Evolutionary conservation across 2,329 filamentous ascomycete species (phyloP), one percentile per base, ranked within the genome.

Genomic region (Phoma sp.): DNA sequence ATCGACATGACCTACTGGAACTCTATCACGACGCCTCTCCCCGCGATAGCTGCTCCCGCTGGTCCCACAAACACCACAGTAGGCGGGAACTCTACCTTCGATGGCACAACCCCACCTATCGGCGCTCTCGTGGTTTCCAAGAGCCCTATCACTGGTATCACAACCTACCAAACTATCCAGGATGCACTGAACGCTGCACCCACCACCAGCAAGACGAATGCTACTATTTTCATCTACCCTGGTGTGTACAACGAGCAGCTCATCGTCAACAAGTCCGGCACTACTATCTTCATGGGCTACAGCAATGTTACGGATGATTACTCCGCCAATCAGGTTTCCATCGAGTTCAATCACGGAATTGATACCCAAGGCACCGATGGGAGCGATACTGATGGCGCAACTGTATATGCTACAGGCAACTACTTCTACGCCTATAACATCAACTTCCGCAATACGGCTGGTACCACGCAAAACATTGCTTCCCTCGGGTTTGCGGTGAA

Each of bases 151-250:
- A 58, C 54, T 29, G 71, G 74, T 17, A 46, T 69, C 2, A 75
- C 70, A 1, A 74, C 72, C 4, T 77, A 74, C 48, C 56, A 65
- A 6, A 77, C 72, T 2, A 75, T 78, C 21, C 74, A 75, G 48
- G 67, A 62, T 54, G 76, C 73, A 21, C 62, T 77, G 12, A 63
- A 75, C 46, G 73, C 69, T 31, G 65, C 68, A 10, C 73, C 75
- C 4, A 69, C 65, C 9, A 72, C 72, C 1, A 75, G 71, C 55
- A 76, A 75, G 62, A 68, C 38, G 3, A 71, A 72, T 27, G 64
- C 72, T 27, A 78, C 75, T 1, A 70, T 77, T 6, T 77, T 77
- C 58, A 77, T 77, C 52, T 77, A 76, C 51, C 75, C 75, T 27
- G 76, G 76, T 29, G 64, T 68, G 2, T 78, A 78, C 55, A 61